Evolutionary conservation across 768 basidiomycete genomes (phyloP).

Genomic region (Termitomyces sp.): DNA sequence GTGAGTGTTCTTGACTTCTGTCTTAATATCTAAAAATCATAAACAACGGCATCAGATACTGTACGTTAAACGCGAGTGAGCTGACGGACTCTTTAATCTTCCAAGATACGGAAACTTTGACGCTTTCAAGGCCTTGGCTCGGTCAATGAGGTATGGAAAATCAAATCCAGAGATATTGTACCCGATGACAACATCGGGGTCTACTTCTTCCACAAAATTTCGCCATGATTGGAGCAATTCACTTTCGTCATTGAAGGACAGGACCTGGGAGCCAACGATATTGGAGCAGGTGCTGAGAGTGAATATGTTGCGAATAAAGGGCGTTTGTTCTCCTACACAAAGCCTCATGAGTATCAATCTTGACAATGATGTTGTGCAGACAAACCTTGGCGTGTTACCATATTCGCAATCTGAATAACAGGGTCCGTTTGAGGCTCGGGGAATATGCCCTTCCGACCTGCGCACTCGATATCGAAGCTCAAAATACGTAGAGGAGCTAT

Average conservation of each 20-base stretch:
- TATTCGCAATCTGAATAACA: slow-evolving; percentile 97
- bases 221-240: slow-evolving; percentile 81
- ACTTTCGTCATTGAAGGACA: slow-evolving; percentile 72
- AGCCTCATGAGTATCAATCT: slow-evolving; percentile 2
- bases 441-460: slow-evolving; percentile 95
- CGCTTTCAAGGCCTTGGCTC: slow-evolving; percentile 78
- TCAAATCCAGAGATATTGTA: slow-evolving; percentile 96
- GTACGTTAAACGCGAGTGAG: not conserved
- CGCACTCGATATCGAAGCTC: slow-evolving; percentile 99
- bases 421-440: slow-evolving; percentile 89
- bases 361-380: not conserved
- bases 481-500: slow-evolving; percentile 92
- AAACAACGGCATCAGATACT: not conserved
- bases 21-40: slow-evolving; percentile 50
- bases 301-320: slow-evolving; percentile 95
- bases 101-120: slow-evolving; percentile 70
- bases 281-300: slow-evolving; percentile 91
- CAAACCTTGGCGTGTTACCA: slow-evolving; percentile 97
- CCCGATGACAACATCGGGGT: slow-evolving; percentile 94
- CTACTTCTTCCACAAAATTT: slow-evolving; percentile 83
- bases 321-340: slow-evolving; percentile 73
- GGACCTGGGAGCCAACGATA: slow-evolving; percentile 97
- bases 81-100: slow-evolving; percentile 57
- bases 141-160: slow-evolving; percentile 92
- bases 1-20: slow-evolving; percentile 88